Evolutionary conservation across 2,329 filamentous ascomycete genomes (phyloP).

Genomic region (Alternaria triticina): DNA sequence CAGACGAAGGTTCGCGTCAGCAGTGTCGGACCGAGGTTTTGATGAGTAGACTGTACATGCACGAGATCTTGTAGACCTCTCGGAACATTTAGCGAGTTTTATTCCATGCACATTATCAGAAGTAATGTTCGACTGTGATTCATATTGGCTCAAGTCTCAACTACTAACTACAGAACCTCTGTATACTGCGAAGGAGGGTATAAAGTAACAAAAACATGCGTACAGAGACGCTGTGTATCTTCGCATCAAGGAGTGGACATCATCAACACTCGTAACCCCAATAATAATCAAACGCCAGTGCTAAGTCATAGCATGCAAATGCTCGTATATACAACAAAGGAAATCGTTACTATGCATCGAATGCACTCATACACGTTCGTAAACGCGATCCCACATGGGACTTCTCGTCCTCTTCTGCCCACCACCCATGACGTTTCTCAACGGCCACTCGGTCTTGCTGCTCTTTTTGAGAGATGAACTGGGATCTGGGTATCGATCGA

Average conservation of each 20-base stretch:
- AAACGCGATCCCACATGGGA: slow-evolving; percentile 43
- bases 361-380: slow-evolving; percentile 28
- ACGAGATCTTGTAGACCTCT: slow-evolving; percentile 19
- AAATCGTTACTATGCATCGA: slow-evolving; percentile 12
- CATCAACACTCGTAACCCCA: not conserved
- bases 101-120: slow-evolving; percentile 12
- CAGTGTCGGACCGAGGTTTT: not conserved
- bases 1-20: not conserved
- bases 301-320: slow-evolving; percentile 2
- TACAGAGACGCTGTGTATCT: slow-evolving; percentile 1
- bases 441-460: slow-evolving; percentile 41
- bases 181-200: not conserved
- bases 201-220: not conserved
- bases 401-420: slow-evolving; percentile 29
- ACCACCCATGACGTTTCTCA: slow-evolving; percentile 28
- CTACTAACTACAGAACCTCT: not conserved
- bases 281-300: not conserved
- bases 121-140: not conserved
- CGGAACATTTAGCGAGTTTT: slow-evolving; percentile 18
- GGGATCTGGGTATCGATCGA: slow-evolving; percentile 34
- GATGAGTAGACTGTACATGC: slow-evolving; percentile 8
- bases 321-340: slow-evolving; percentile 21
- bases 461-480: slow-evolving; percentile 16
- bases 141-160: no score
- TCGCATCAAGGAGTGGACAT: slow-evolving; percentile 7